phyloP scores from a whole-genome alignment of 768 basidiomycete genomes.

The Fistulinella prunicolor region DNA sequence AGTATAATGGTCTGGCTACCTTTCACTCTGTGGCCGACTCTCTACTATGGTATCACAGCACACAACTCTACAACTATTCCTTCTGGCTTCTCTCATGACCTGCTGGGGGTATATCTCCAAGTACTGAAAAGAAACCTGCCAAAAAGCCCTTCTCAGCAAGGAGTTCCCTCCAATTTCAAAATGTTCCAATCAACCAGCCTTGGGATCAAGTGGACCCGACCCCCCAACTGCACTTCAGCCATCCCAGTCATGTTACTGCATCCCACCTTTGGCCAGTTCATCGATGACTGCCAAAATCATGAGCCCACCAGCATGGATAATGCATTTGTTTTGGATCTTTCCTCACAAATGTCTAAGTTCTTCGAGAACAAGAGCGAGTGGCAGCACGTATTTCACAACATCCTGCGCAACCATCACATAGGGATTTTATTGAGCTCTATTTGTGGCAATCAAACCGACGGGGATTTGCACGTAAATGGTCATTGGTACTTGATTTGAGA shows the following conservation, averaged over 20 bases:
- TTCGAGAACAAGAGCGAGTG: constrained; percentile 13
- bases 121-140: no score
- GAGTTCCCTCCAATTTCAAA: neutral
- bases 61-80: no score
- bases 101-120: no score
- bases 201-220: neutral
- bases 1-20: no score
- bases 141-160: no score
- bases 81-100: no score
- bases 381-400: neutral
- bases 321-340: constrained; percentile 14
- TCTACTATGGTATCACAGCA: no score
- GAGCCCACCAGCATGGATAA: constrained; percentile 4
- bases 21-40: no score
- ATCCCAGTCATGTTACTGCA: constrained; percentile 9
- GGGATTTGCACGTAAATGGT: constrained; percentile 15
- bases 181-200: neutral
- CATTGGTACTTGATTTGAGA: constrained; percentile 20
- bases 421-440: neutral
- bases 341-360: constrained; percentile 21
- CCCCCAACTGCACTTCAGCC: neutral
- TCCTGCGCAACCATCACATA: neutral
- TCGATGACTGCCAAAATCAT: constrained; percentile 5
- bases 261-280: constrained; percentile 8
- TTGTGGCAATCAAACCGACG: constrained; percentile 9